Percentiles rank a stretch among this genome's conserved stretches.
These are phyloP conservation scores for Pestalotiopsis sp. DNA, from an alignment of 2,329 filamentous ascomycete genomes.

Conservation along the genomic window DNA sequence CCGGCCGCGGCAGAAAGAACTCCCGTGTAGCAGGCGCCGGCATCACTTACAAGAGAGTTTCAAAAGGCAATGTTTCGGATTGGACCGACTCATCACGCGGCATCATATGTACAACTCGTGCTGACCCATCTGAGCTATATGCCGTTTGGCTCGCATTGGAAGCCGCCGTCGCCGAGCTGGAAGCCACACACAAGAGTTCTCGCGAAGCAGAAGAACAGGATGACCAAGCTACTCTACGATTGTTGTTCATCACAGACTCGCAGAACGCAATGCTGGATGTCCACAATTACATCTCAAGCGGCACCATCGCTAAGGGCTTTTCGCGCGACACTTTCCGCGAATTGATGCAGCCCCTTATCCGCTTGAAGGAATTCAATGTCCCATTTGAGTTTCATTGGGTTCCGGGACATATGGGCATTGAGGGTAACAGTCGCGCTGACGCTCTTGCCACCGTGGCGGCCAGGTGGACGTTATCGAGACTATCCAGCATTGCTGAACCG, in stretches of 20 bases:
- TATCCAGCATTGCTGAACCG: neutral
- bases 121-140: neutral
- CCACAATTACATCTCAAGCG: neutral
- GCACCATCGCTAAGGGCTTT: neutral
- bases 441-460: neutral
- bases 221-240: neutral
- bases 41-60: neutral
- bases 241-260: neutral
- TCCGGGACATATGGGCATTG: neutral
- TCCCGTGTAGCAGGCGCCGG: neutral
- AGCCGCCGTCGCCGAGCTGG: neutral
- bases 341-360: neutral
- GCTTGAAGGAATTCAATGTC: neutral
- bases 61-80: too few relatives aligned
- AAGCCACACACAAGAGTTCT: neutral
- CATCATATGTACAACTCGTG: neutral
- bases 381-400: slow-evolving; percentile 2
- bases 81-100: neutral
- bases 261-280: neutral
- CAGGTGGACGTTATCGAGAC: neutral
- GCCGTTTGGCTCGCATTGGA: neutral
- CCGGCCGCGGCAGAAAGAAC: neutral
- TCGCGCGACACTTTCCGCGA: neutral
- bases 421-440: slow-evolving; percentile 1
- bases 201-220: too few relatives aligned